These are phyloP conservation scores for Yarrowia hollandica DNA, from an alignment of 805 yeast genomes.

Conservation along the genomic window DNA sequence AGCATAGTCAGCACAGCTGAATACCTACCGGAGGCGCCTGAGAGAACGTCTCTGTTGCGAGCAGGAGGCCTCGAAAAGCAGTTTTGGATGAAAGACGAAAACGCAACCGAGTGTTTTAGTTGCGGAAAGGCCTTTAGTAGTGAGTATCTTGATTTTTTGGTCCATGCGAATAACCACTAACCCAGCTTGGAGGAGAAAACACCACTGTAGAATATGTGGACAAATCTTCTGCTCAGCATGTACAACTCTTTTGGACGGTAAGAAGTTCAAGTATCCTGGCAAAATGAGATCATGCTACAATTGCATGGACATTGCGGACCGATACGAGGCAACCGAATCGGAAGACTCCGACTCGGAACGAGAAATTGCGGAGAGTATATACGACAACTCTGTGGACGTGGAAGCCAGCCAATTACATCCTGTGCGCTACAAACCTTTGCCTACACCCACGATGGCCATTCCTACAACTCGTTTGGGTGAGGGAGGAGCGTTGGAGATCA, in stretches of 20 bases:
- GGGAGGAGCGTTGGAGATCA: slow-evolving; percentile 69
- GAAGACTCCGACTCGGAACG: slow-evolving; percentile 22
- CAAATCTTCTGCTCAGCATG: slow-evolving; percentile 89
- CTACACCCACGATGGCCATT: slow-evolving; percentile 73
- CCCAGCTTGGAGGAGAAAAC: slow-evolving; percentile 76
- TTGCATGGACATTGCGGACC: slow-evolving; percentile 62
- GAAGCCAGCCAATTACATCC: slow-evolving; percentile 19
- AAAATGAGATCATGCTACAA: slow-evolving; percentile 75
- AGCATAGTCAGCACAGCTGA: slow-evolving; percentile 34
- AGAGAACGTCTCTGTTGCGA: slow-evolving; percentile 31
- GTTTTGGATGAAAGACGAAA: slow-evolving; percentile 96
- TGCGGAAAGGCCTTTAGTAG: slow-evolving; percentile 70
- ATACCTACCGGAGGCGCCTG: slow-evolving; percentile 30
- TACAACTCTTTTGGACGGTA: slow-evolving; percentile 69
- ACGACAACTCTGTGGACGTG: slow-evolving; percentile 22
- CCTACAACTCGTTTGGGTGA: slow-evolving; percentile 74
- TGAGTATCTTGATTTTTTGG: no score
- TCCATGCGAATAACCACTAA: no score
- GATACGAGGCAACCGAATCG: slow-evolving; percentile 49
- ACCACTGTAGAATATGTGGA: slow-evolving; percentile 95
- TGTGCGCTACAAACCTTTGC: slow-evolving; percentile 44
- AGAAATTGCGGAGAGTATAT: slow-evolving; percentile 18
- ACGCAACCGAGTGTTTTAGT: slow-evolving; percentile 81
- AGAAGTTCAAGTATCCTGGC: slow-evolving; percentile 61
- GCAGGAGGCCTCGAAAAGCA: slow-evolving; percentile 56